phyloP scores from a whole-genome alignment of 2,329 filamentous ascomycete species.

The Aureobasidium musti region DNA sequence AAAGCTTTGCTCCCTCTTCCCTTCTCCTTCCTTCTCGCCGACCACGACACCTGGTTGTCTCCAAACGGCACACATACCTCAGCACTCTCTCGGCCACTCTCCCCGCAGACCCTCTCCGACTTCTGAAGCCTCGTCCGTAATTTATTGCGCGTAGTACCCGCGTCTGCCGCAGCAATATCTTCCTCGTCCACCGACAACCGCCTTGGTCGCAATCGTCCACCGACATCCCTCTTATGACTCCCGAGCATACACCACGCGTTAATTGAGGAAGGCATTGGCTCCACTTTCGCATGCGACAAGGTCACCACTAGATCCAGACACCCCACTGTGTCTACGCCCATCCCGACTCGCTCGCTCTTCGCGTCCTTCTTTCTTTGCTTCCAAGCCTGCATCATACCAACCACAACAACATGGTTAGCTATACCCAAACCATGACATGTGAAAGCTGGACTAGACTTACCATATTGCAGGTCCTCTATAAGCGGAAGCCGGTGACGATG shows the following conservation, averaged over 20 bases:
- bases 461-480: slow-evolving; percentile 76
- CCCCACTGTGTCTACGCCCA: slow-evolving; percentile 5
- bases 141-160: slow-evolving; percentile 48
- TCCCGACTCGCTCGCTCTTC: slow-evolving; percentile 5
- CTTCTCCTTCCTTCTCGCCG: slow-evolving; percentile 35
- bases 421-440: background rate
- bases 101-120: slow-evolving; percentile 23
- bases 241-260: slow-evolving; percentile 15
- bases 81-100: slow-evolving; percentile 33
- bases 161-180: slow-evolving; percentile 29
- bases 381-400: background rate
- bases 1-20: slow-evolving; percentile 40
- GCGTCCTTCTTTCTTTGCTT: background rate
- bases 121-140: slow-evolving; percentile 32
- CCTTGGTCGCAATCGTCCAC: slow-evolving; percentile 41
- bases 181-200: slow-evolving; percentile 33
- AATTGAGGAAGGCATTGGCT: slow-evolving; percentile 22
- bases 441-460: slow-evolving; percentile 16
- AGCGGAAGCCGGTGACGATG: slow-evolving; percentile 90
- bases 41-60: slow-evolving; percentile 38
- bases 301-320: slow-evolving; percentile 5
- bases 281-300: slow-evolving; percentile 14
- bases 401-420: slow-evolving; percentile 29
- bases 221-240: slow-evolving; percentile 8
- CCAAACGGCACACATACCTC: slow-evolving; percentile 33